phyloP scores from a whole-genome alignment of 2,329 filamentous ascomycete species.

The Cadophora sp. region DNA sequence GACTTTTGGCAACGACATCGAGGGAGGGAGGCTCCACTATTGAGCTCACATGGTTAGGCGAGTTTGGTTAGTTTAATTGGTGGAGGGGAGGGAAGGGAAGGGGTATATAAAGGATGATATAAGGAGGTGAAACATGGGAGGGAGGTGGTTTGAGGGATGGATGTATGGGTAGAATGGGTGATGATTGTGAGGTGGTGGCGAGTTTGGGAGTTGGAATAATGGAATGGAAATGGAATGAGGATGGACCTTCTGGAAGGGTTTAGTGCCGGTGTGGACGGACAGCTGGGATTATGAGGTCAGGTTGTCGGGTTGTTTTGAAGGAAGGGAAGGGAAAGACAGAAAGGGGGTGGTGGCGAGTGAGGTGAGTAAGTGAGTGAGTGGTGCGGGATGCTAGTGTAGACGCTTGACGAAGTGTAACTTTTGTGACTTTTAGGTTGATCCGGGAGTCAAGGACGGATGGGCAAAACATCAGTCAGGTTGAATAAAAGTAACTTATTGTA shows the following conservation, averaged over 20 bases:
- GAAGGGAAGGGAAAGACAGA: not conserved
- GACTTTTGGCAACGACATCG: not conserved
- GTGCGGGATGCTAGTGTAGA: not conserved
- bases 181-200: too few relatives aligned
- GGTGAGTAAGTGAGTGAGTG: too few relatives aligned
- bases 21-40: not conserved
- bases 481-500: too few relatives aligned
- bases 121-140: constrained; percentile 10
- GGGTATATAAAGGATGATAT: constrained; percentile 3
- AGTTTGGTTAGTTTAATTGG: not conserved
- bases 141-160: not conserved
- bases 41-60: constrained; percentile 9
- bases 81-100: too few relatives aligned
- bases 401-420: not conserved
- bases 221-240: not conserved
- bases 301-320: not conserved
- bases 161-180: too few relatives aligned
- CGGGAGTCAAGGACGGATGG: too few relatives aligned
- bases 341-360: not conserved
- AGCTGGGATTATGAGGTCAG: not conserved
- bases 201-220: not conserved
- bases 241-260: constrained; percentile 5
- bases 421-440: too few relatives aligned
- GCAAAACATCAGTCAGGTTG: too few relatives aligned
- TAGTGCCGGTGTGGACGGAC: not conserved